Evolutionary conservation across 176 grass and related monocot species (phyloP), one percentile per base, ranked within the genome.

Genomic region (Dactylis glomerata): DNA sequence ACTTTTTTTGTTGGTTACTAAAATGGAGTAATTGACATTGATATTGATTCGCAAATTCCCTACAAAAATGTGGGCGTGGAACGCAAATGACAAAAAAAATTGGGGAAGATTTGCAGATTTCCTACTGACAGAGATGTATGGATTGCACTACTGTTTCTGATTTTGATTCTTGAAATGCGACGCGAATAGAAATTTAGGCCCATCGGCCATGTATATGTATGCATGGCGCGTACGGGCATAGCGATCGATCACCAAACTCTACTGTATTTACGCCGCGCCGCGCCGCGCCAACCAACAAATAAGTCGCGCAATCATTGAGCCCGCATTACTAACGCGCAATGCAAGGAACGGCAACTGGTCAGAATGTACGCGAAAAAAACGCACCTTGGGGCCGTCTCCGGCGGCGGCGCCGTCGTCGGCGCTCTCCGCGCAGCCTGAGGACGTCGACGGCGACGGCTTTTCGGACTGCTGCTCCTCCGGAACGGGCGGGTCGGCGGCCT

Each of bases 341-440:
- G 6, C 51, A 3, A 71, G 20, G 19, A n/a, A n/a, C n/a, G 24
- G 52, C 16, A 45, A 46, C 27, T 32, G 27, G 37, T 16, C 47
- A 56, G 20, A 6, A 42, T 24, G 38, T 19, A 3, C 11, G 5
- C n/a, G n/a, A n/a, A n/a, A n/a, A n/a, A 11, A 2, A 71, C 81
- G 78, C 5, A 94, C 89, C 86, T 89, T 73, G 8, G 80, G 55
- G 11, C 71, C 73, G 62, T 85, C 74, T 8, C 37, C 64, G 30
- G 32, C 72, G 19, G 52, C 78, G 38, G 46, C 33, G 70, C 19
- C 45, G 41, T 63, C 85, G 19, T 67, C 37, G 58, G 44, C 15
- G 46, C 47, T 55, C 23, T 19, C 33, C 4, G 46, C 15, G 65
- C 63, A 44, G 4, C 26, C 24, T 2, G 69, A 28, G 10, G 69